Evolutionary conservation across 2,329 filamentous ascomycete genomes (phyloP).

Genomic region (Arthrocladium fulminans): DNA sequence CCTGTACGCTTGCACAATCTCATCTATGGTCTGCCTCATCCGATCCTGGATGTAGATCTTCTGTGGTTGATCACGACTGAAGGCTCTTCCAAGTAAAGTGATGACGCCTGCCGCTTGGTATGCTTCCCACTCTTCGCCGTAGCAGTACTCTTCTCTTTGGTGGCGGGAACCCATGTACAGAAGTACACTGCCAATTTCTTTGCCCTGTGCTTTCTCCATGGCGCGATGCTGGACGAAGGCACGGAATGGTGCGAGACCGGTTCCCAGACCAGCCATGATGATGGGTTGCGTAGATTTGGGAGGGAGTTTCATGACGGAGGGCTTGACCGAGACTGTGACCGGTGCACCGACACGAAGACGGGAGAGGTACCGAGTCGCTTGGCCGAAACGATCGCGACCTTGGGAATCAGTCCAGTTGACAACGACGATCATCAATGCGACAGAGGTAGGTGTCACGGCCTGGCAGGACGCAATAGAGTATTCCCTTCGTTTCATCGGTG

Average conservation of each 20-base stretch:
- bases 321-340: constrained; percentile 90
- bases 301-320: constrained; percentile 98
- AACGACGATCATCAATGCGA: constrained; percentile 92
- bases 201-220: constrained; percentile 94
- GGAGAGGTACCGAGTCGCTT: constrained; percentile 85
- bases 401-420: constrained; percentile 88
- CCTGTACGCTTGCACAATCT: constrained; percentile 81
- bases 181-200: constrained; percentile 85
- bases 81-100: constrained; percentile 84
- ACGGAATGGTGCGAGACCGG: constrained; percentile 95
- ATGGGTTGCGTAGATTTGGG: constrained; percentile 76
- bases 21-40: constrained; percentile 77
- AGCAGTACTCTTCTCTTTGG: constrained; percentile 97
- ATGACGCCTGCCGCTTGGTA: constrained; percentile 94
- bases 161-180: constrained; percentile 95
- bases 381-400: constrained; percentile 82
- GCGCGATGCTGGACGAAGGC: constrained; percentile 97
- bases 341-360: constrained; percentile 63
- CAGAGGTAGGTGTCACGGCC: constrained; percentile 80
- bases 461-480: constrained; percentile 99
- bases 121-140: constrained; percentile 98
- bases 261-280: constrained; percentile 99
- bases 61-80: constrained; percentile 91
- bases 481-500: constrained; percentile 88
- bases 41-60: constrained; percentile 99